phyloP scores from a whole-genome alignment of 1,284 basidiomycete genomes.

The Pseudozyma thailandica region DNA sequence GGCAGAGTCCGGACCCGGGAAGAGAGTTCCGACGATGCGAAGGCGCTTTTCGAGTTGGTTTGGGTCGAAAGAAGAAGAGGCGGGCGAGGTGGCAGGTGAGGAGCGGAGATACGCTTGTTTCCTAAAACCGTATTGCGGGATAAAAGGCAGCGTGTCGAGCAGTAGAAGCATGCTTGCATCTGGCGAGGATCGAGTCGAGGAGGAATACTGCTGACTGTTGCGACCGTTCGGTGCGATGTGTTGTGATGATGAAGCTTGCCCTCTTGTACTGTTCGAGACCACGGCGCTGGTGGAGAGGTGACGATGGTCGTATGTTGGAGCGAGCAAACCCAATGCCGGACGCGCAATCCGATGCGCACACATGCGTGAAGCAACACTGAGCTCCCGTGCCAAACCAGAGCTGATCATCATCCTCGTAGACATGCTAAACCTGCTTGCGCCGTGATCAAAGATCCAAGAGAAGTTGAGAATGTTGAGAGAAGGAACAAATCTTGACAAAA shows the following conservation, averaged over 20 bases:
- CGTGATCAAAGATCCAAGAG: too few species aligned
- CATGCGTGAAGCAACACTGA: too few species aligned
- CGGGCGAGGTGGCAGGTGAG: not conserved
- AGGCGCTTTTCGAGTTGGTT: slow-evolving; percentile 1
- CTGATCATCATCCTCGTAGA: too few species aligned
- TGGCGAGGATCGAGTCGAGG: not conserved
- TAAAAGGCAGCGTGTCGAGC: slow-evolving; percentile 5
- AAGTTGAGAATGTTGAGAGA: too few species aligned
- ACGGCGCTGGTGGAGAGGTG: not conserved
- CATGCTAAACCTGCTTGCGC: too few species aligned
- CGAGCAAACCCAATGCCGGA: too few species aligned
- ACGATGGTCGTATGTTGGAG: not conserved
- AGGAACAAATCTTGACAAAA: too few species aligned
- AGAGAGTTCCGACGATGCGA: slow-evolving; percentile 18
- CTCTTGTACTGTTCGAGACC: not conserved
- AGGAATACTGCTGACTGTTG: not conserved
- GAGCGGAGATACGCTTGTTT: slow-evolving; percentile 15
- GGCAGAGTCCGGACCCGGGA: slow-evolving; percentile 13
- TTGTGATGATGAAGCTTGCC: not conserved
- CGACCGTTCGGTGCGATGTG: not conserved
- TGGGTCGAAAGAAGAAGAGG: not conserved
- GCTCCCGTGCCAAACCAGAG: too few species aligned
- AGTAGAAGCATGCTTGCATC: slow-evolving; percentile 12
- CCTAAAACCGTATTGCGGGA: slow-evolving; percentile 28
- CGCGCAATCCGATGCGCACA: too few species aligned